Evolutionary conservation across 1,284 basidiomycete species (phyloP), one percentile per base, ranked within the genome.

Genomic region (Pterula multifida): DNA sequence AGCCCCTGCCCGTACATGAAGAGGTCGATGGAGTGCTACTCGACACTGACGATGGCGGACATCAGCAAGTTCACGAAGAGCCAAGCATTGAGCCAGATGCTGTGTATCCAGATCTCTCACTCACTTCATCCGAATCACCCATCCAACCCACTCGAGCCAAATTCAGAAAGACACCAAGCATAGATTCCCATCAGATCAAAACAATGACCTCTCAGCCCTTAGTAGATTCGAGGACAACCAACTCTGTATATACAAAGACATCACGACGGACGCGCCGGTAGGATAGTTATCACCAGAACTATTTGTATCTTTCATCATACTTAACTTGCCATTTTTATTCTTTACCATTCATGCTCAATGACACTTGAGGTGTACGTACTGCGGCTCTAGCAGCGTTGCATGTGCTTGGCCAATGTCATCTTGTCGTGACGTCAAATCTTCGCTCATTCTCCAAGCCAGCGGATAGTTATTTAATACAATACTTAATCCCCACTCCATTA

Each of bases 391-490:
- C n/a, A n/a, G n/a, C n/a, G n/a, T n/a, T 42, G 39, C 19, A 6
- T 42, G n/a, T 42, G n/a, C 39, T 19, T 9, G 39, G 11, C 6
- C 39, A 42, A 42, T 6, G 9, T 42, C 9, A 42, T 19, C n/a
- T 42, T n/a, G 11, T 42, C 39, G n/a, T 42, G 39, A 42, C 39
- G 39, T 42, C 39, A 42, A 42, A n/a, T 19, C n/a, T 42, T 42
- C 21, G 39, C n/a, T 42, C 39, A 22, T 42, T n/a, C 9, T 42
- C 28, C 6, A 15, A 32, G 6, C 6, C 28, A 32, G 6, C 28
- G n/a, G n/a, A n/a, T n/a, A n/a, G n/a, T n/a, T n/a, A n/a, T n/a
- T n/a, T n/a, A n/a, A n/a, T n/a, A n/a, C n/a, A n/a, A n/a, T 32
- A 6, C 28, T 32, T 32, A 32, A 15, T 32, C 28, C 28, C 15